Base-by-base conservation (phyloP, 1,139 yeast species). In the Meyerozyma guilliermondii region DNA sequence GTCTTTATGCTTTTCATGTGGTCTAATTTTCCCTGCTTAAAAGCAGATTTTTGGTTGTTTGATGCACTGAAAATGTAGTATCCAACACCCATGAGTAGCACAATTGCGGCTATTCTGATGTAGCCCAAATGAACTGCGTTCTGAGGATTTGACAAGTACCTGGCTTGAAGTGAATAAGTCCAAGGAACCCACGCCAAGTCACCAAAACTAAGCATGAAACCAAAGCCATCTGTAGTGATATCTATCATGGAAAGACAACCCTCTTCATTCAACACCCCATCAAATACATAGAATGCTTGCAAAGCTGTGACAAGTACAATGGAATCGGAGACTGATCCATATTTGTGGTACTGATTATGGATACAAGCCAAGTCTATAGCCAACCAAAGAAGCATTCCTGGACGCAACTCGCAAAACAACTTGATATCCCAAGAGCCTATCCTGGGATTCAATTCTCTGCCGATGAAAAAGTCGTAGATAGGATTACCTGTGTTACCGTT, bases 161-260 rank as follows among this genome's bases (percentile, higher is more conserved):
- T 76, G 3, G 95, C 75, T 59, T 92, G 98, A 47, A 92, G 62
- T 5, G 92, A 76, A 61, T 94, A 92, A 1, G 95, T 78, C 71
- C 92, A 91, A 24, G 98, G 98, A n/a, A 92, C 88, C 72, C 94
- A 78, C 1, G 95, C 81, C 56, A 92, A 73, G 60, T 92, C 98
- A 28, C 98, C 98, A 68, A 91, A 91, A 7, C 91, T 80, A 41
- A 92, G 71, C 98, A 92, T 92, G 66, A 83, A 89, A 1, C 98
- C 98, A 62, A 92, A 88, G 0, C 98, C 98, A 65, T 92, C 98
- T 16, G 96, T 87, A 11, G 95, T 87, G 42, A 89, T 80, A 59
- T 92, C 98, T 76, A 92, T 91, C 97, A 94, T 94, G 5, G 94
- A 81, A 48, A 92, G 70, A 13, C 84, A 76, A 10, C 97, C 97